Evolutionary conservation across 2,329 filamentous ascomycete genomes (phyloP).

Genomic region (Fusarium vanettenii): DNA sequence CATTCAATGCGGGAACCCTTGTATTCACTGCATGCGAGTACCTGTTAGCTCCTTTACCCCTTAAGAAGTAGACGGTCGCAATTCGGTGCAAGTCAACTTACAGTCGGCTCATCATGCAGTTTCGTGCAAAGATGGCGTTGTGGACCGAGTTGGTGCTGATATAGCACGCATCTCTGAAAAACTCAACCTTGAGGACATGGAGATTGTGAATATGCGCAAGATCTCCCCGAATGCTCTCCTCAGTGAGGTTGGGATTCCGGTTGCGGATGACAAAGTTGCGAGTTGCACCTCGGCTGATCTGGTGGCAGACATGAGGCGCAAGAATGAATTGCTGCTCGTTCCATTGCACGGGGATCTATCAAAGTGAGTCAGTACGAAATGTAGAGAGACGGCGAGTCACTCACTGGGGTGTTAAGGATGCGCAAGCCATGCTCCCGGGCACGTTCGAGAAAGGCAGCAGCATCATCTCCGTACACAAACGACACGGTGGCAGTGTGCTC

Average conservation of each 20-base stretch:
- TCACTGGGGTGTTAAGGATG: slow-evolving; percentile 74
- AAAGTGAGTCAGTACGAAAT: not conserved
- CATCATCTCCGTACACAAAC: slow-evolving; percentile 73
- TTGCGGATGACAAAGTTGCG: slow-evolving; percentile 79
- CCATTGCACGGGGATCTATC: slow-evolving; percentile 76
- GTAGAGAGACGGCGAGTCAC: slow-evolving; percentile 33
- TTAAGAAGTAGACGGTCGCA: not conserved
- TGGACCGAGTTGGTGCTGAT: slow-evolving; percentile 83
- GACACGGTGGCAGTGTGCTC: slow-evolving; percentile 75
- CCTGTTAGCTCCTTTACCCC: slow-evolving; percentile 28
- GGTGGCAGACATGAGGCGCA: slow-evolving; percentile 70
- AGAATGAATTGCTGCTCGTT: slow-evolving; percentile 77
- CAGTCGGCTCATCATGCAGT: slow-evolving; percentile 78
- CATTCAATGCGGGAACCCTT: slow-evolving; percentile 78
- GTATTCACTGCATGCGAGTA: slow-evolving; percentile 67
- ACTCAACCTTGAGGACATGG: slow-evolving; percentile 73
- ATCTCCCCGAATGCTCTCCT: slow-evolving; percentile 74
- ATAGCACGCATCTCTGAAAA: slow-evolving; percentile 69
- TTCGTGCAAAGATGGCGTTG: slow-evolving; percentile 79
- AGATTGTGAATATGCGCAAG: slow-evolving; percentile 87
- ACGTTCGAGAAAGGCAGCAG: slow-evolving; percentile 73
- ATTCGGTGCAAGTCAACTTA: slow-evolving; percentile 46
- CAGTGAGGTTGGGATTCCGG: slow-evolving; percentile 68
- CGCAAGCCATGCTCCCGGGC: slow-evolving; percentile 74
- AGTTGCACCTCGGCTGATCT: slow-evolving; percentile 74